Evolutionary conservation across 2,329 filamentous ascomycete genomes (phyloP).

Genomic region (Colletotrichum trifolii): DNA sequence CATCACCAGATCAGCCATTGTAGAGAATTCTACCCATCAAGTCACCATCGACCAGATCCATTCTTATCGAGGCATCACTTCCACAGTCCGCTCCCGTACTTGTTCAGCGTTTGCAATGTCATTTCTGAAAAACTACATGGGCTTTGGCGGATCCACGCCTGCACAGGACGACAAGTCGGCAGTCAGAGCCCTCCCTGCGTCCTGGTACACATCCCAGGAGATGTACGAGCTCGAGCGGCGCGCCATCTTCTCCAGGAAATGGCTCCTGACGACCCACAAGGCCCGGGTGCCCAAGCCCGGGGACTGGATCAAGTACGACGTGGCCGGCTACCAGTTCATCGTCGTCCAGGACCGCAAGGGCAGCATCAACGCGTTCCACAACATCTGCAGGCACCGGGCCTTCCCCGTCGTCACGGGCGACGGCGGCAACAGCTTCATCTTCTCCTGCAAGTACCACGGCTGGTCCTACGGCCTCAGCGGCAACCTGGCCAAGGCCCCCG

Average conservation of each 20-base stretch:
- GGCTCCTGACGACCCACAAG: slow-evolving; percentile 66
- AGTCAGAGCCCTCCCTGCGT: slow-evolving; percentile 55
- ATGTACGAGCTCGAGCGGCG: slow-evolving; percentile 68
- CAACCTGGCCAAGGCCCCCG: slow-evolving; percentile 68
- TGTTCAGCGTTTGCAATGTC: slow-evolving; percentile 39
- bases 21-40: neutral
- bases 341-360: slow-evolving; percentile 61
- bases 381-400: slow-evolving; percentile 70
- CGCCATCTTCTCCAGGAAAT: slow-evolving; percentile 67
- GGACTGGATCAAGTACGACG: slow-evolving; percentile 66
- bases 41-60: neutral
- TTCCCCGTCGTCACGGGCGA: slow-evolving; percentile 66
- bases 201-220: slow-evolving; percentile 63
- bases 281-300: slow-evolving; percentile 61
- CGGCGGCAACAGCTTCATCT: slow-evolving; percentile 61
- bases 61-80: slow-evolving; percentile 1
- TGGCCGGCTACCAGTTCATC: slow-evolving; percentile 68
- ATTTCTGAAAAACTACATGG: slow-evolving; percentile 51
- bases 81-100: neutral
- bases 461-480: slow-evolving; percentile 71
- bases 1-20: neutral
- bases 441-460: slow-evolving; percentile 71
- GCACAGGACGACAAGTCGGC: slow-evolving; percentile 44
- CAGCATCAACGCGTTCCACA: slow-evolving; percentile 70
- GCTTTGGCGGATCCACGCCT: slow-evolving; percentile 44